phyloP scores from a whole-genome alignment of 805 yeast genomes.

The Schwanniomyces yamadae region DNA sequence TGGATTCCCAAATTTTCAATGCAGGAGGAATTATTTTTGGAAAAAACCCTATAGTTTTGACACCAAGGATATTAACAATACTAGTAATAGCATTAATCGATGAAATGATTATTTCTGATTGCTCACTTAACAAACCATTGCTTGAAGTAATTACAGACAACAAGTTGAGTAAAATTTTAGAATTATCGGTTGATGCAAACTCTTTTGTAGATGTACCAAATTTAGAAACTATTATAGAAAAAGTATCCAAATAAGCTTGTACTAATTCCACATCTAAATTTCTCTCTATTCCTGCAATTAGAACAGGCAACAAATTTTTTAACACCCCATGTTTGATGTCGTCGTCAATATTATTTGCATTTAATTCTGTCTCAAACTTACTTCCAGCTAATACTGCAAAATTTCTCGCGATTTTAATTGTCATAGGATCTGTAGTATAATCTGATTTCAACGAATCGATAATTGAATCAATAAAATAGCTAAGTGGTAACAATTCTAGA shows the following conservation, averaged over 20 bases:
- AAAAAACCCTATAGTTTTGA: conserved; percentile 79
- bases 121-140: conserved; percentile 52
- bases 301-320: conserved; percentile 46
- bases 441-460: conserved; percentile 34
- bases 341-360: conserved; percentile 41
- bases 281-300: conserved; percentile 40
- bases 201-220: conserved; percentile 44
- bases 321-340: conserved; percentile 52
- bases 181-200: conserved; percentile 37
- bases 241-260: conserved; percentile 69
- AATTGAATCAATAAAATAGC: conserved; percentile 65
- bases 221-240: conserved; percentile 60
- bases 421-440: conserved; percentile 33
- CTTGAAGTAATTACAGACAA: conserved; percentile 50
- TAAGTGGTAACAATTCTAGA: conserved; percentile 72
- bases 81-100: conserved; percentile 71
- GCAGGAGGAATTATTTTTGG: conserved; percentile 82
- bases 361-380: conserved; percentile 69
- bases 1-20: conserved; percentile 54
- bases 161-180: conserved; percentile 46
- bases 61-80: conserved; percentile 73
- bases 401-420: conserved; percentile 56
- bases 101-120: conserved; percentile 67
- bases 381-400: conserved; percentile 60
- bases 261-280: conserved; percentile 48